A percentile compares a stretch with the other conserved stretches of the same genome.
Conservation (phyloP, 2,329 filamentous ascomycete species). For the Graphilbum sp. region DNA sequence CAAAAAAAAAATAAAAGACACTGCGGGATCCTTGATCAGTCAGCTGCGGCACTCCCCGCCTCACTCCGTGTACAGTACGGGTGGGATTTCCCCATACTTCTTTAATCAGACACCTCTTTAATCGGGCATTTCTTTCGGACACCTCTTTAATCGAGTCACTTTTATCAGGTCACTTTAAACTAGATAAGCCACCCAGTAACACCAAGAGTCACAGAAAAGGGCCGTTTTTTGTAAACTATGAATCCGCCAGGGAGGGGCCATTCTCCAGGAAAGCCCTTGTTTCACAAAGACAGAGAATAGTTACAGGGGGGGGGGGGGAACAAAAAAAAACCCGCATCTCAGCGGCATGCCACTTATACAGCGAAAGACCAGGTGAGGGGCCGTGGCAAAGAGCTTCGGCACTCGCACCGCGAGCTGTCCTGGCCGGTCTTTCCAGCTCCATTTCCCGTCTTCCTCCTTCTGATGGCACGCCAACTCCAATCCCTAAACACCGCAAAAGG, state of each 20-base stretch:
- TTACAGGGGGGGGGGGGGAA: slow-evolving; percentile 12
- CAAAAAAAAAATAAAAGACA: too few relatives aligned
- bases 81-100: too few relatives aligned
- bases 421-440: neutral
- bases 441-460: neutral
- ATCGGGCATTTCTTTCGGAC: too few relatives aligned
- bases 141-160: too few relatives aligned
- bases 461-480: neutral
- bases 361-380: neutral
- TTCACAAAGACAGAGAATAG: slow-evolving; percentile 13
- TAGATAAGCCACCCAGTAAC: slow-evolving; percentile 25
- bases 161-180: slow-evolving; percentile 3
- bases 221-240: slow-evolving; percentile 4
- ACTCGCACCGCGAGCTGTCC: slow-evolving; percentile 1
- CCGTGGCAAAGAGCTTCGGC: neutral
- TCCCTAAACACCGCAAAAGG: too few relatives aligned
- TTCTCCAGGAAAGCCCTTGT: slow-evolving; percentile 25
- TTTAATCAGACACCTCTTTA: too few relatives aligned
- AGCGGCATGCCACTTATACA: neutral
- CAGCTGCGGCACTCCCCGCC: too few relatives aligned
- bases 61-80: too few relatives aligned
- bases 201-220: slow-evolving; percentile 3
- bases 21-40: too few relatives aligned
- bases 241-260: neutral
- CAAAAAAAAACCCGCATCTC: slow-evolving; percentile 5